Conservation (phyloP, 2,329 filamentous ascomycete species). For the Allantophomopsis lycopodina region DNA sequence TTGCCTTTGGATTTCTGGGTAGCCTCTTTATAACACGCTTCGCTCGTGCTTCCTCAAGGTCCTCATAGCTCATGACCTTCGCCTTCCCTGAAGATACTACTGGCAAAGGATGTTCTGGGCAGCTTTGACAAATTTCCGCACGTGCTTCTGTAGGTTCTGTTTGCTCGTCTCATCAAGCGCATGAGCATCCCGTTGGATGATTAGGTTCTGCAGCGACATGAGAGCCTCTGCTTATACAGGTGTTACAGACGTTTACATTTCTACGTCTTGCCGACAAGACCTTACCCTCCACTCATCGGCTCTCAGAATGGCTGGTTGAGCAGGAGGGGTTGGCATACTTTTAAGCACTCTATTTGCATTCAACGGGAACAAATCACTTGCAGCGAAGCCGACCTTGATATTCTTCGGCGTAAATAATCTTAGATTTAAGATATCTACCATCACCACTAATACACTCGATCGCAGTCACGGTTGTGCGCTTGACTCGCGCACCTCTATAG, state of each 20-base stretch:
- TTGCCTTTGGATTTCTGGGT: no score
- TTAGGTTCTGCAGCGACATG: constrained; percentile 7
- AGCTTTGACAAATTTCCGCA: constrained; percentile 14
- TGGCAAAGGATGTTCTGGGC: no score
- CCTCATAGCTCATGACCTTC: no score
- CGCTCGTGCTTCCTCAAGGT: no score
- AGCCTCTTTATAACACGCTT: no score
- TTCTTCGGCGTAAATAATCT: constrained; percentile 16
- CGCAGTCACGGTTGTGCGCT: constrained; percentile 9
- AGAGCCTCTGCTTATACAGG: constrained; percentile 12
- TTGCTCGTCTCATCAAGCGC: constrained; percentile 11
- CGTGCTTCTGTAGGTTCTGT: constrained; percentile 10
- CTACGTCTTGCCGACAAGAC: constrained; percentile 10
- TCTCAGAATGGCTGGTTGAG: constrained; percentile 7
- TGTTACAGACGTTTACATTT: constrained; percentile 17
- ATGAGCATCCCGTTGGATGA: constrained; percentile 11
- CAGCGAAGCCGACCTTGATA: constrained; percentile 14
- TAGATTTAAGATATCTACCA: constrained; percentile 11
- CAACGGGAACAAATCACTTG: constrained; percentile 5
- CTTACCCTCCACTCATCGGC: constrained; percentile 5
- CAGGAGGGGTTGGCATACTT: constrained; percentile 11
- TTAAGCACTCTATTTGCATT: constrained; percentile 18
- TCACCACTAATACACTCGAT: constrained; percentile 10
- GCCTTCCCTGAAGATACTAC: no score
- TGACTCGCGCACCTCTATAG: constrained; percentile 13